Evolutionary conservation across 768 basidiomycete species (phyloP).

Genomic region (Termitomyces titanicus): DNA sequence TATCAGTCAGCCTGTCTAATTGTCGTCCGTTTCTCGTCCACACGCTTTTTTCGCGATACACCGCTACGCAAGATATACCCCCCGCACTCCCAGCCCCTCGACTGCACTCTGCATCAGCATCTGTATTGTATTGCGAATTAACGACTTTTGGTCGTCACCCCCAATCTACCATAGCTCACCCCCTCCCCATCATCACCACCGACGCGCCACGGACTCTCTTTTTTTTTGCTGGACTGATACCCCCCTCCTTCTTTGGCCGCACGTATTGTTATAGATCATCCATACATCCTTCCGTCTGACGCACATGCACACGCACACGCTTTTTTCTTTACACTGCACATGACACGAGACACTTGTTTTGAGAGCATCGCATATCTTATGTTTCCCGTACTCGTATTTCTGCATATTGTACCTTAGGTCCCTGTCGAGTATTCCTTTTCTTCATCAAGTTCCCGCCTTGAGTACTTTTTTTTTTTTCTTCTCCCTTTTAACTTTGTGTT

Average conservation of each 20-base stretch:
- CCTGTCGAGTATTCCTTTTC: conserved; percentile 23
- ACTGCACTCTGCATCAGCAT: background rate
- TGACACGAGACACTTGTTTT: conserved; percentile 10
- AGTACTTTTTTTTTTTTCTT: conserved; percentile 14
- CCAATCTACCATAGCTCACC: background rate
- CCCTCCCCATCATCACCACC: background rate
- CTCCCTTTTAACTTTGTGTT: conserved; percentile 10
- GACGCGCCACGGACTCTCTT: conserved; percentile 4
- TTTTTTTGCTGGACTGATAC: conserved; percentile 13
- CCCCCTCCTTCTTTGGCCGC: background rate
- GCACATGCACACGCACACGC: too few species aligned
- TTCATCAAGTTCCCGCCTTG: too few species aligned
- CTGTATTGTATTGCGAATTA: conserved; percentile 13
- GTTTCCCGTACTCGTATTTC: conserved; percentile 9
- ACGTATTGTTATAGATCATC: too few species aligned
- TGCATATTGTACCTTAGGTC: conserved; percentile 32
- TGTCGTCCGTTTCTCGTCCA: conserved; percentile 3
- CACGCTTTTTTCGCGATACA: conserved; percentile 8
- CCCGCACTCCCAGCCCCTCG: background rate
- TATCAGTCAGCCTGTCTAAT: conserved; percentile 1
- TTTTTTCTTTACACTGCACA: conserved; percentile 2
- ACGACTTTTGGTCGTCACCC: too few species aligned
- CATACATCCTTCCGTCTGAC: too few species aligned
- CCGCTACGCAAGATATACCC: background rate
- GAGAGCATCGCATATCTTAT: conserved; percentile 16